Base-by-base conservation (phyloP, 1,139 yeast genomes). In the Diutina neorugosa region DNA sequence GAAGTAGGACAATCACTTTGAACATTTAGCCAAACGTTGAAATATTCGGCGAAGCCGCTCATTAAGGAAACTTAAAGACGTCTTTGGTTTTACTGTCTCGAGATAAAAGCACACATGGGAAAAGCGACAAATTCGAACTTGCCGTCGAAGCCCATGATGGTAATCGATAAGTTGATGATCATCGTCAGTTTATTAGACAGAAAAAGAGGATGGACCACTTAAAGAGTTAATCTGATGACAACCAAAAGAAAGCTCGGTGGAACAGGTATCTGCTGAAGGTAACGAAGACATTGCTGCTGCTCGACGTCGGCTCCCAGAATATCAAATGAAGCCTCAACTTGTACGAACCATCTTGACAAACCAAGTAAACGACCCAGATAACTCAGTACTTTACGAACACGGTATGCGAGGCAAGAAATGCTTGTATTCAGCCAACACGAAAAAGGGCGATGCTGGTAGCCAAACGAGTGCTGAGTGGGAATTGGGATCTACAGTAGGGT, bases 381-480 rank as follows among this genome's bases (percentile, higher is more conserved):
- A 81, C 97, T 0, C 98, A 93, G 63, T 90, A 80, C 62, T 69
- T 93, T 76, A 78, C 58, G 96, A 90, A 61, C 89, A 83, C 53
- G 96, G 97, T 0, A 81, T 82, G 61, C 63, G 63, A 1, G 34
- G 57, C 3, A 63, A 55, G 49, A n/a, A 27, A 59, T 2, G 58
- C 57, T 12, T 85, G 96, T 63, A 91, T 98, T 0, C 98, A 93
- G 66, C 98, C 98, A 0, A 78, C 98, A 66, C 77, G 98, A 61
- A 96, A 93, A 43, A 98, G 98, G 0, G 97, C 98, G 0, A 85
- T 86, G 81, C 85, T 96, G 50, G 97, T 93, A 2, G 96, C 98
- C 0, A 81, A 84, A 58, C 78, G 98, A 62, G 98, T 93, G 82
- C 85, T 86, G 79, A 74, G 4, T 85, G 83, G 16, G 61, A 65